Conservation (phyloP, 108 stramenopile species). For the Pseudonitzschia multistriata region DNA sequence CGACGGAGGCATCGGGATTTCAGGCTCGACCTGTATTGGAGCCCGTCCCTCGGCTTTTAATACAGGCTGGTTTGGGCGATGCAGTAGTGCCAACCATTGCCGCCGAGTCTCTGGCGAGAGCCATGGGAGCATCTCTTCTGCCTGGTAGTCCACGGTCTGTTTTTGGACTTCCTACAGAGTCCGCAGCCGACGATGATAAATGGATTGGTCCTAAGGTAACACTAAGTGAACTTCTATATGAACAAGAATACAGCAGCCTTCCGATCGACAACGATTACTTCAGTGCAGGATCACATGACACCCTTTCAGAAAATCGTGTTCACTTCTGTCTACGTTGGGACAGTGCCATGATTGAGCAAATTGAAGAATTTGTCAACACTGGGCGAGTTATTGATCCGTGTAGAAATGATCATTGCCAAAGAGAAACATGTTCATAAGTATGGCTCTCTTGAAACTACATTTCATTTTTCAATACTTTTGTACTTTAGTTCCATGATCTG, state of each 20-base stretch:
- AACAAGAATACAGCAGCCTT: slow-evolving; percentile 38
- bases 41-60: slow-evolving; percentile 28
- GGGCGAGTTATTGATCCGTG: slow-evolving; percentile 68
- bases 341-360: slow-evolving; percentile 46
- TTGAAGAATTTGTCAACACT: slow-evolving; percentile 53
- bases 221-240: slow-evolving; percentile 51
- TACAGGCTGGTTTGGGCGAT: slow-evolving; percentile 63
- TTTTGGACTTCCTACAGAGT: slow-evolving; percentile 9
- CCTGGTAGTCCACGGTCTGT: slow-evolving; percentile 38
- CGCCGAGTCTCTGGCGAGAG: slow-evolving; percentile 66
- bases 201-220: slow-evolving; percentile 32
- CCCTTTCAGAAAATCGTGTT: slow-evolving; percentile 25
- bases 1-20: slow-evolving; percentile 56
- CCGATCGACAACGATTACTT: slow-evolving; percentile 31
- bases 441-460: no score
- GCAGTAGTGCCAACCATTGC: slow-evolving; percentile 57
- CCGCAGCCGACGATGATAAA: slow-evolving; percentile 16
- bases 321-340: slow-evolving; percentile 70
- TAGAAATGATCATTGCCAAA: slow-evolving; percentile 35
- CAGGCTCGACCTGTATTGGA: slow-evolving; percentile 48
- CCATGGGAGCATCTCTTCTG: slow-evolving; percentile 48
- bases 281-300: background rate
- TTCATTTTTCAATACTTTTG: no score
- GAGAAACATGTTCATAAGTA: slow-evolving; percentile 11
- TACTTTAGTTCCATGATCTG: no score